Evolutionary conservation across 441 rosid genomes (phyloP).

Genomic region (Populus hybrid): DNA sequence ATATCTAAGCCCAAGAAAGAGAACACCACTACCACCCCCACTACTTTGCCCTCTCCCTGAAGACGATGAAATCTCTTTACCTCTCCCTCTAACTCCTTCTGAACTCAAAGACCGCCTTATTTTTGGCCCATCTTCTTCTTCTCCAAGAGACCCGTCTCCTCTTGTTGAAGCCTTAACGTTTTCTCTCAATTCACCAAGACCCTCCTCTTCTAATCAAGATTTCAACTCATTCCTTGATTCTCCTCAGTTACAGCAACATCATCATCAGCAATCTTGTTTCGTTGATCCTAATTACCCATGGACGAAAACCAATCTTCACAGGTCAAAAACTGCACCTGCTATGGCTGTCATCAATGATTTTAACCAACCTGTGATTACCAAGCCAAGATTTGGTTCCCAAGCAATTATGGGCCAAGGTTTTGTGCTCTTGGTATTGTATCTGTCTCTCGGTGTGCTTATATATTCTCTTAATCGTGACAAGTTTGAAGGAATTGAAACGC

Average conservation of each 20-base stretch:
- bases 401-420: slow-evolving; percentile 56
- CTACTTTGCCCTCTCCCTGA: slow-evolving; percentile 58
- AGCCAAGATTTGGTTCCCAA: slow-evolving; percentile 49
- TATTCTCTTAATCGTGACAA: slow-evolving; percentile 55
- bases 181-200: slow-evolving; percentile 25
- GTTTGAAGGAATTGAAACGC: slow-evolving; percentile 57
- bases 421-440: slow-evolving; percentile 51
- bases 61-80: slow-evolving; percentile 52
- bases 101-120: slow-evolving; percentile 75
- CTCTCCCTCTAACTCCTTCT: slow-evolving; percentile 60
- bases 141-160: slow-evolving; percentile 30
- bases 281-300: slow-evolving; percentile 31
- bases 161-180: slow-evolving; percentile 46
- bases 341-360: slow-evolving; percentile 58
- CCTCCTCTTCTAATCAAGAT: slow-evolving; percentile 23
- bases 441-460: slow-evolving; percentile 68
- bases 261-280: slow-evolving; percentile 29
- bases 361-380: slow-evolving; percentile 28
- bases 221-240: slow-evolving; percentile 18
- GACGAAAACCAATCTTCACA: slow-evolving; percentile 53
- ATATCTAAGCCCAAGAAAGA: slow-evolving; percentile 30
- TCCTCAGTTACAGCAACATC: slow-evolving; percentile 16
- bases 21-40: slow-evolving; percentile 30
- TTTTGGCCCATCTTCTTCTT: slow-evolving; percentile 57
- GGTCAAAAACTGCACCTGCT: slow-evolving; percentile 76